Percentiles rank a stretch among this genome's conserved stretches.
Evolutionary conservation across 306 rosid species (phyloP).

Genomic region (Cyclanthera cordifolia): DNA sequence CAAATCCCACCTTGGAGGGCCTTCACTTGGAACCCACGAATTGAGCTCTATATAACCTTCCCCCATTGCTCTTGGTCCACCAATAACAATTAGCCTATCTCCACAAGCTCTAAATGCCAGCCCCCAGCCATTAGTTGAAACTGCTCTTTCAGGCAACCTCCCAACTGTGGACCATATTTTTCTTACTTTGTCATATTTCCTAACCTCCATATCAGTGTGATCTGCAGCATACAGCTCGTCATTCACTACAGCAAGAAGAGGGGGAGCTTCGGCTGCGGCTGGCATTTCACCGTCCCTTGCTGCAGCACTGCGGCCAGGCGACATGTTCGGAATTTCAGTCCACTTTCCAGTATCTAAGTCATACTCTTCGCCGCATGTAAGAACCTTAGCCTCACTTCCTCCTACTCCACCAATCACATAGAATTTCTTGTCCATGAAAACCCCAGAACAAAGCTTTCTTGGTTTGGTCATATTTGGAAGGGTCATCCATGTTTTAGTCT

Average conservation of each 20-base stretch:
- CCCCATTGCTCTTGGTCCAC: constrained; percentile 66
- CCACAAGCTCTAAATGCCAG: constrained; percentile 94
- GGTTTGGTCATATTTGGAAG: constrained; percentile 72
- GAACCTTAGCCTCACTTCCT: constrained; percentile 49
- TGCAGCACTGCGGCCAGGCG: constrained; percentile 49
- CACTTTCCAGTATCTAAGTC: constrained; percentile 56
- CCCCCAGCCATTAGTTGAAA: constrained; percentile 92
- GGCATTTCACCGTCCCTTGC: constrained; percentile 42
- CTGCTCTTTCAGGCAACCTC: constrained; percentile 66
- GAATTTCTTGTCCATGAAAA: constrained; percentile 74
- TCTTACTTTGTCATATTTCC: constrained; percentile 48
- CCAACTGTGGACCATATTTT: constrained; percentile 54
- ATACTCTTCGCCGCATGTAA: constrained; percentile 75
- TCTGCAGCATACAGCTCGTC: constrained; percentile 74
- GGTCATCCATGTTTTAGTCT: constrained; percentile 54
- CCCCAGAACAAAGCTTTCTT: constrained; percentile 87
- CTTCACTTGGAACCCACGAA: constrained; percentile 89
- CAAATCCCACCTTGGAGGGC: constrained; percentile 75
- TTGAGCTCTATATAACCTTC: constrained; percentile 76
- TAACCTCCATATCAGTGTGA: constrained; percentile 77
- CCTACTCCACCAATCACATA: constrained; percentile 82
- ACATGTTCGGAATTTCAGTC: constrained; percentile 78
- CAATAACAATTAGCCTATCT: constrained; percentile 71
- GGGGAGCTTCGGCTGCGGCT: constrained; percentile 74
- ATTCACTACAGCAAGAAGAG: constrained; percentile 76